Base-by-base conservation (phyloP, 1,284 basidiomycete species). In the Irpex sp. region DNA sequence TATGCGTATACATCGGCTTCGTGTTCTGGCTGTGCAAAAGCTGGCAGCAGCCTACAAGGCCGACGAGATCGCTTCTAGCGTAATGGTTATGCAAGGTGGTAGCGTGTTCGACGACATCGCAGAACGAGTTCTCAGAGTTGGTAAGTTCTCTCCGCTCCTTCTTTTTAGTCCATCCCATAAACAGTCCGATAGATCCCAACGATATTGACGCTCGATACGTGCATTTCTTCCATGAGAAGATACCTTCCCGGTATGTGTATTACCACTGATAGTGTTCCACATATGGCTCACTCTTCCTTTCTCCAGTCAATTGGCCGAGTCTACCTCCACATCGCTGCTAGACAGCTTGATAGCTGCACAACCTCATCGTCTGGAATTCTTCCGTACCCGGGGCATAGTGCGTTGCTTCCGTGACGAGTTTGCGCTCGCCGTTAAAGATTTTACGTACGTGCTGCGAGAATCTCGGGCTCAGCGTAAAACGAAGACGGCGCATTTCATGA, bases 31-130 rank as follows among this genome's bases (percentile, higher is more conserved):
- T 0, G 91, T 94, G 19, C 88, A 92, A 73, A 93, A 93, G 72
- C 79, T 93, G 36, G 90, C 92, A 0, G 83, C 87, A 26, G 92
- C 92, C 9, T 94, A 94, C 71, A 86, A 86, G 70, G 81, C 84
- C 17, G 92, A 94, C 71, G 92, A 94, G 73, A 91, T 94, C 69
- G 92, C 92, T 1, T 90, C 90, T 1, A 92, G 90, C 71, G 92
- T 94, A 40, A 92, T 93, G 87, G 86, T 94, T 47, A 94, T 94
- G 92, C 92, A 94, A 71, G 90, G 92, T 36, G 92, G 92, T 2
- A 93, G 87, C 66, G 89, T 93, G 2, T 91, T 94, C 68, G 92
- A 94, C 68, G 92, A 94, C 70, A 81, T 94, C 13, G 92, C 92
- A 0, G 90, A 92, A 71, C 81, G 87, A 15, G 92, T 94, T 15